Evolutionary conservation across 352 stramenopile genomes (phyloP).

Genomic region (Pseudoperonospora humuli): DNA sequence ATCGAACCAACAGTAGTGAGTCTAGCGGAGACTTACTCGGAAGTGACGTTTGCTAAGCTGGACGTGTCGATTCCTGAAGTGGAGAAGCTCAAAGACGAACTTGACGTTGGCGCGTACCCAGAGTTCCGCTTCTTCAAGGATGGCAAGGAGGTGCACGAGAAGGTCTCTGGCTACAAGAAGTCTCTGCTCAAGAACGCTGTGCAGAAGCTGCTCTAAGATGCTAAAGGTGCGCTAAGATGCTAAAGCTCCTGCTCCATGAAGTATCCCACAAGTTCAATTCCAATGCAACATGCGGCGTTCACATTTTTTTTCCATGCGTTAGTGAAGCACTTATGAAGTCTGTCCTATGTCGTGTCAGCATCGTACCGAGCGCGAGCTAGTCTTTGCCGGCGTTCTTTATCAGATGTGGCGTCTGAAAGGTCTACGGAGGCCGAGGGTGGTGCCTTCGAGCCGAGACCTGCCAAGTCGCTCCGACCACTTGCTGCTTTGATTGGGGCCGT

Average conservation of each 20-base stretch:
- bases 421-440: slow-evolving; percentile 28
- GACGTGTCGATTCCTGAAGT: slow-evolving; percentile 68
- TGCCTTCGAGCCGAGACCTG: slow-evolving; percentile 41
- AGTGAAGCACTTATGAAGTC: not conserved
- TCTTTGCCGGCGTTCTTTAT: slow-evolving; percentile 58
- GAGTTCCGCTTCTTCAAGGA: slow-evolving; percentile 83
- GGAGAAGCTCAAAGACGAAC: slow-evolving; percentile 64
- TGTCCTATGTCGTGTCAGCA: slow-evolving; percentile 9
- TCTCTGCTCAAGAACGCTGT: slow-evolving; percentile 63
- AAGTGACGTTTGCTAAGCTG: slow-evolving; percentile 74
- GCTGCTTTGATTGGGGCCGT: slow-evolving; percentile 51
- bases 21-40: slow-evolving; percentile 51
- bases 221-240: slow-evolving; percentile 3
- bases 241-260: not conserved
- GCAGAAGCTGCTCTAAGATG: slow-evolving; percentile 39
- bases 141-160: slow-evolving; percentile 64
- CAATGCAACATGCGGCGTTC: slow-evolving; percentile 4
- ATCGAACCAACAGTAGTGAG: slow-evolving; percentile 72
- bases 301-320: not conserved
- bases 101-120: slow-evolving; percentile 66
- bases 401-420: slow-evolving; percentile 37
- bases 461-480: slow-evolving; percentile 32
- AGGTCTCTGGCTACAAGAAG: slow-evolving; percentile 84
- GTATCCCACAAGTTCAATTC: not conserved
- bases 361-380: slow-evolving; percentile 62